These are phyloP conservation scores for Paraconiothyrium brasiliense DNA, from an alignment of 2,329 filamentous ascomycete genomes.

Conservation along the genomic window DNA sequence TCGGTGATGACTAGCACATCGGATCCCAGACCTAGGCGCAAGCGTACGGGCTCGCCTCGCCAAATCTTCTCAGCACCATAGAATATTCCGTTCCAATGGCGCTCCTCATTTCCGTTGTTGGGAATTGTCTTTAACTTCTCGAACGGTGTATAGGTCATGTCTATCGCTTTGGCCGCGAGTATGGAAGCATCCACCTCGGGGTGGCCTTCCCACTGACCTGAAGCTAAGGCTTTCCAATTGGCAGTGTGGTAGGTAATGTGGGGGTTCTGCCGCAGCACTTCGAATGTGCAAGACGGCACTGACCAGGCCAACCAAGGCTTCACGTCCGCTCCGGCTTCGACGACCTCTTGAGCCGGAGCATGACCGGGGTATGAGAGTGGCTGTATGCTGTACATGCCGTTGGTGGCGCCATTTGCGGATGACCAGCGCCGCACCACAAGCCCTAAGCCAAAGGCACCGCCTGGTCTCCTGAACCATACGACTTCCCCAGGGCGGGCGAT, in stretches of 20 bases:
- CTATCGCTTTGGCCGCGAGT: constrained; percentile 64
- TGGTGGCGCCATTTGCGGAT: constrained; percentile 39
- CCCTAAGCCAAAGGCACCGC: constrained; percentile 63
- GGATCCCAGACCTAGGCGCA: constrained; percentile 56
- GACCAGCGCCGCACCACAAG: constrained; percentile 59
- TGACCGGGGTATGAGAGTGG: constrained; percentile 59
- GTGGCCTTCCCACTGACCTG: constrained; percentile 58
- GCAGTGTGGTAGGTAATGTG: constrained; percentile 58
- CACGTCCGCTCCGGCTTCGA: constrained; percentile 56
- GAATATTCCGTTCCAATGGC: constrained; percentile 64
- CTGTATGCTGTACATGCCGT: constrained; percentile 55
- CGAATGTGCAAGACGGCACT: constrained; percentile 61
- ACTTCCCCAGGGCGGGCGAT: constrained; percentile 65
- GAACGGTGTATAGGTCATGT: constrained; percentile 64
- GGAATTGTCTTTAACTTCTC: constrained; percentile 55
- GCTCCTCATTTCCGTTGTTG: constrained; percentile 51
- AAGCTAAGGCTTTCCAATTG: constrained; percentile 59
- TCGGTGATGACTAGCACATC: constrained; percentile 60
- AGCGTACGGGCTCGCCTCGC: constrained; percentile 66
- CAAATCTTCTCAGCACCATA: constrained; percentile 69
- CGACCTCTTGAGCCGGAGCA: constrained; percentile 52
- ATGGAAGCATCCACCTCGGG: constrained; percentile 67
- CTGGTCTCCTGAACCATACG: constrained; percentile 64
- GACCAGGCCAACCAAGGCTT: constrained; percentile 69
- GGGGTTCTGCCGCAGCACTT: constrained; percentile 52